Evolutionary conservation across 441 rosid species (phyloP), one percentile per base, ranked within the genome.

Genomic region (Bocquillonia castaneifolia): DNA sequence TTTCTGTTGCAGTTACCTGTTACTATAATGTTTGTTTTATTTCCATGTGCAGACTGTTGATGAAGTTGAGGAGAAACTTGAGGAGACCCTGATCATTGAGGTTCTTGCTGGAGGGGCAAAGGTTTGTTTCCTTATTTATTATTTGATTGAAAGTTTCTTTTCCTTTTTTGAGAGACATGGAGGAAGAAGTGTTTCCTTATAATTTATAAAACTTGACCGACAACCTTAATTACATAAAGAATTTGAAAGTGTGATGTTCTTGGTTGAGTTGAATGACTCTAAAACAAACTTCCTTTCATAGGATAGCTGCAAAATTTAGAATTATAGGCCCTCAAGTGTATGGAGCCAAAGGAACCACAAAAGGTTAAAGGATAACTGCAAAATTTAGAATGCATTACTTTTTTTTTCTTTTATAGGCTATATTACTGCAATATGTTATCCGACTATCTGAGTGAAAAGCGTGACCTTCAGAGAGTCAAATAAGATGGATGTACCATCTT

Each of bases 101-200:
- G 82, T 92, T 82, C 89, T 83, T 83, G 97, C 96, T 71, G 79
- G 86, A 66, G 98, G 99, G 64, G 99, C 91, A 81, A 92, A 92
- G 99, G 99, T 95, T 80, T 72, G 92, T 79, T 53, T 73, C 61
- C 45, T 72, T 68, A 23, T 66, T 75, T 71, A 61, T 45, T 52
- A 51, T 44, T 59, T 34, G 44, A 56, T 67, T 50, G 22, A 2
- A 6, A 18, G 54, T 17, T 2, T 8, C 25, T 23, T 48, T 8
- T 36, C 39, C 8, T 26, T 63, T 64, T 51, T 7, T 1, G 45
- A 10, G 3, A 13, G 25, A 10, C 22, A 6, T 23, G 22, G 25
- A 52, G 58, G 53, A 45, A 8, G 10, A 26, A 13, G 53, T 32
- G 28, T 18, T 2, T 3, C 6, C 23, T 23, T 20, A 29, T 18